A percentile compares a stretch with the other conserved stretches of the same genome.
These are phyloP conservation scores for Mortierella polycephala DNA, from an alignment of 371 early-diverging fungal genomes.

Conservation along the genomic window DNA sequence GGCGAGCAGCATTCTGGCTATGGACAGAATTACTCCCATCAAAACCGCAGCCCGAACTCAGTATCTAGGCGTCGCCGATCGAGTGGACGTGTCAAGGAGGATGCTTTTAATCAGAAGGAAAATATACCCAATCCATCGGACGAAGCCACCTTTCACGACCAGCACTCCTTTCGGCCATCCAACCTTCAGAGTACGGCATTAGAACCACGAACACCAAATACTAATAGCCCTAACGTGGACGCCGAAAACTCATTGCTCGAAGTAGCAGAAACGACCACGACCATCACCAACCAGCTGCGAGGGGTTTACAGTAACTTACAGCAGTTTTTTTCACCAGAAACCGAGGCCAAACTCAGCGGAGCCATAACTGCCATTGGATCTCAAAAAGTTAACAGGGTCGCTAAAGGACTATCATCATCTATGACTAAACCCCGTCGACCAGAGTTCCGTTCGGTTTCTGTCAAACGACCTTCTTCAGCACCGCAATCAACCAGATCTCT, in stretches of 20 bases:
- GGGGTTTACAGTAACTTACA: constrained; percentile 38
- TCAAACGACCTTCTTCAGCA: constrained; percentile 14
- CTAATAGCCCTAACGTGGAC: constrained; percentile 4
- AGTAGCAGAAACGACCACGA: constrained; percentile 34
- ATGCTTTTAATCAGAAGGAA: constrained; percentile 16
- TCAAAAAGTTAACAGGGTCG: constrained; percentile 16
- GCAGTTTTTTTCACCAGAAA: constrained; percentile 46
- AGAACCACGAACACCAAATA: constrained; percentile 5
- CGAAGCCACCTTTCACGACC: background rate
- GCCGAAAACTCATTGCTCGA: constrained; percentile 29
- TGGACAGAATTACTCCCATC: background rate
- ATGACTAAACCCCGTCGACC: constrained; percentile 19
- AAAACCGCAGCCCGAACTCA: background rate
- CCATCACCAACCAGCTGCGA: constrained; percentile 35
- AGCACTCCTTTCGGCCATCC: constrained; percentile 1
- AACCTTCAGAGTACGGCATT: background rate
- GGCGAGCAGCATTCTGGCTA: background rate
- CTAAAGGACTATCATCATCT: constrained; percentile 13
- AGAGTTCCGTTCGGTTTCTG: constrained; percentile 24
- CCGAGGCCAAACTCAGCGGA: constrained; percentile 34
- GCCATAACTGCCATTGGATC: constrained; percentile 37
- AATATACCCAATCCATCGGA: constrained; percentile 14
- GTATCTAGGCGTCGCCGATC: constrained; percentile 8
- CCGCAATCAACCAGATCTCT: constrained; percentile 3
- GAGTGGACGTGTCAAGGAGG: constrained; percentile 5